phyloP scores from a whole-genome alignment of 1,284 basidiomycete genomes.

The Fomitopsis pinicola region DNA sequence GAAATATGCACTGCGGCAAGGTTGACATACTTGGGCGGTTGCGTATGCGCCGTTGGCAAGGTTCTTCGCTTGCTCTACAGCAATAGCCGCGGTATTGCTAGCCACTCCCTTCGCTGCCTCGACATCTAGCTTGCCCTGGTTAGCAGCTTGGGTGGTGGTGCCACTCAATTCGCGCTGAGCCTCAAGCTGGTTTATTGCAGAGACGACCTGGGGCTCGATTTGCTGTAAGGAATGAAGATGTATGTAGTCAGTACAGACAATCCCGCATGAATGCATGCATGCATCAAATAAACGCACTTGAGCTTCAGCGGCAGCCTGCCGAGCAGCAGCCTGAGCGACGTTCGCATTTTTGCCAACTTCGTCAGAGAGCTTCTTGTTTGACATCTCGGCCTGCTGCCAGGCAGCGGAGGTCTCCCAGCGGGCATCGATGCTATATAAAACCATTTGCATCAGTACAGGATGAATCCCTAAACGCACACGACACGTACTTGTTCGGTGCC shows the following conservation, averaged over 20 bases:
- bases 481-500: background rate
- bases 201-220: conserved; percentile 40
- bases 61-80: conserved; percentile 50
- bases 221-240: conserved; percentile 25
- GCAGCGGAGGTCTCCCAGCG: conserved; percentile 48
- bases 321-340: conserved; percentile 40
- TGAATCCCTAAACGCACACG: background rate
- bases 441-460: background rate
- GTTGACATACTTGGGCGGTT: conserved; percentile 45
- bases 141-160: conserved; percentile 48
- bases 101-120: conserved; percentile 38
- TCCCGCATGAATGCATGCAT: background rate
- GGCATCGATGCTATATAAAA: conserved; percentile 19
- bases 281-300: conserved; percentile 30
- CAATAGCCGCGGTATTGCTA: conserved; percentile 25
- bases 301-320: conserved; percentile 41
- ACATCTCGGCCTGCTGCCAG: conserved; percentile 43
- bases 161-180: conserved; percentile 29
- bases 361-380: conserved; percentile 35
- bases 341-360: conserved; percentile 41
- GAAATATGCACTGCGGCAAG: background rate
- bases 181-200: conserved; percentile 43
- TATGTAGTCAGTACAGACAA: background rate
- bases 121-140: conserved; percentile 48
- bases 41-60: conserved; percentile 40